Evolutionary conservation across 768 basidiomycete genomes (phyloP), one percentile per base, ranked within the genome.

Genomic region (Nevesoporus exiguus): DNA sequence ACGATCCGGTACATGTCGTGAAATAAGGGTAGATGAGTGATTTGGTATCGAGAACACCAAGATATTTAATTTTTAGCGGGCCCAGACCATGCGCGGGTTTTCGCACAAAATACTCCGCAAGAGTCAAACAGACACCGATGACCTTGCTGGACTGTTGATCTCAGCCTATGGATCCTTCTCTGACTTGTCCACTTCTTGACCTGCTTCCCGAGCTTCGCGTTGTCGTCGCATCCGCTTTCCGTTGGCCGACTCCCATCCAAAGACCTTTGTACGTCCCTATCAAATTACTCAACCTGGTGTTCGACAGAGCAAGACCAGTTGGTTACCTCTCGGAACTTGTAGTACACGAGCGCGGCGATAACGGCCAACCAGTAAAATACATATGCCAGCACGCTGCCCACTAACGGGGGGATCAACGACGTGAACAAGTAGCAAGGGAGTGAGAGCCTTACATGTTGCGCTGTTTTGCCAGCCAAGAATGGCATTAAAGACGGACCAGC

Each of bases 321-420:
- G 7, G 7, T 52, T 56, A 78, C 82, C 75, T 84, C 81, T 49
- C 62, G 76, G 63, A 70, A 89, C 71, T 91, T 91, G 76, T 89
- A 73, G 59, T 72, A 80, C 47, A 88, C 64, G 48, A 98, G 78
- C 3, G 75, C 74, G 31, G 65, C 79, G 43, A 95, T 83, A 60
- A 88, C 89, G 13, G 85, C 82, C 56, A 97, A 59, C 95, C 95
- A 98, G 76, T 95, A 98, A 71, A 92, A 88, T 45, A 91, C 82
- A 69, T 98, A 98, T 0, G 85, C 75, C n/a, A 96, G 75, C 21
- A 98, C 79, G 1, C 86, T 80, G 13, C 95, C 93, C 55, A 86
- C 80, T 82, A 56, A 33, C 8, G 55, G 21, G 40, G 33, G 10
- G 46, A 42, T 59, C 19, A 49, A 13, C 33, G 14, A 34, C 19